These are phyloP conservation scores for Sindora glabra DNA, from an alignment of 306 rosid species.

Conservation along the genomic window DNA sequence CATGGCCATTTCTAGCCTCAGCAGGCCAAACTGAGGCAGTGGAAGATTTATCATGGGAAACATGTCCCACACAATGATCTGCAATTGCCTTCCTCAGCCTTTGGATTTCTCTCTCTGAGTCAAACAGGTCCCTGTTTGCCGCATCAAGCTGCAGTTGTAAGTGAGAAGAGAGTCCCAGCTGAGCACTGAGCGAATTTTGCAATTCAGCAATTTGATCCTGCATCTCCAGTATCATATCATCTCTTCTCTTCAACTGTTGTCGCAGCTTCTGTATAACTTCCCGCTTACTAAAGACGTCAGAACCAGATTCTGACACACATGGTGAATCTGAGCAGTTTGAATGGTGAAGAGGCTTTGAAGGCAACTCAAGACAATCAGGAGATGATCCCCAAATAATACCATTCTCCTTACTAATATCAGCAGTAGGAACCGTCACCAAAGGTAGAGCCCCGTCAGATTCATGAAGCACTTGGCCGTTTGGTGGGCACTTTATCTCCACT, in stretches of 20 bases:
- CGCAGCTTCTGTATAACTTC: slow-evolving; percentile 91
- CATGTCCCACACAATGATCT: slow-evolving; percentile 69
- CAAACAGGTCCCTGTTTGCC: slow-evolving; percentile 64
- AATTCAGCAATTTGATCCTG: slow-evolving; percentile 87
- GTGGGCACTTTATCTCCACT: slow-evolving; percentile 52
- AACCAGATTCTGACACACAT: slow-evolving; percentile 90
- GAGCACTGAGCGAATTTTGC: slow-evolving; percentile 66
- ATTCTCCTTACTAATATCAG: slow-evolving; percentile 71
- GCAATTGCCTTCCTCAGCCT: slow-evolving; percentile 88
- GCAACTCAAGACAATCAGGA: slow-evolving; percentile 84
- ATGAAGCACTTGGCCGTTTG: slow-evolving; percentile 45
- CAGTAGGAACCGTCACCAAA: slow-evolving; percentile 67
- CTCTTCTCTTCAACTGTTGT: slow-evolving; percentile 89
- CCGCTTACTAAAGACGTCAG: slow-evolving; percentile 83
- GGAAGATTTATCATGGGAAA: slow-evolving; percentile 41
- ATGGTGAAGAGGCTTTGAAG: slow-evolving; percentile 66
- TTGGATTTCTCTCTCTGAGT: slow-evolving; percentile 79
- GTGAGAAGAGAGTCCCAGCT: slow-evolving; percentile 62
- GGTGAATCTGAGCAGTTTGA: slow-evolving; percentile 96
- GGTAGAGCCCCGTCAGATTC: slow-evolving; percentile 65
- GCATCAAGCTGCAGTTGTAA: slow-evolving; percentile 76
- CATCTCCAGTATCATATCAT: slow-evolving; percentile 93
- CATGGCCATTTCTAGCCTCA: slow-evolving; percentile 46
- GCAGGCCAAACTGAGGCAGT: slow-evolving; percentile 29
- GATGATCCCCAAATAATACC: slow-evolving; percentile 79